Conservation (phyloP, 148 eudicot species). For the Polygonum maritimum region DNA sequence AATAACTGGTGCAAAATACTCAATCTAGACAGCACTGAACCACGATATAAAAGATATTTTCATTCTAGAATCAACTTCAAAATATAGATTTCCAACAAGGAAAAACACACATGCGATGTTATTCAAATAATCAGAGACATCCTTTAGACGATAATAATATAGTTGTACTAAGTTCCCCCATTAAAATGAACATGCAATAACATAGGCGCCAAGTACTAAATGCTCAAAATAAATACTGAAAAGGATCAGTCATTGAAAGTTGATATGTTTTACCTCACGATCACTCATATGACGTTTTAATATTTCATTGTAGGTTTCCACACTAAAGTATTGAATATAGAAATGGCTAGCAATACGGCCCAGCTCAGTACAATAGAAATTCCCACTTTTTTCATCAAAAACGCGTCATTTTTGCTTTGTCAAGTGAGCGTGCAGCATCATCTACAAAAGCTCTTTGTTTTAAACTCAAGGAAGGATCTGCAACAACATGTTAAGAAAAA, state of each 20-base stretch:
- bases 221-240: neutral
- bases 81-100: neutral
- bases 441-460: slow-evolving; percentile 87
- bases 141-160: neutral
- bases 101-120: neutral
- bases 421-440: slow-evolving; percentile 97
- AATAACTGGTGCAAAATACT: neutral
- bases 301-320: slow-evolving; percentile 96
- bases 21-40: neutral
- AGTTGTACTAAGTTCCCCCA: too few relatives aligned
- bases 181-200: neutral
- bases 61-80: neutral
- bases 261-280: slow-evolving; percentile 28
- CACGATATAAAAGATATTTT: neutral
- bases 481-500: slow-evolving; percentile 51
- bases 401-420: slow-evolving; percentile 99
- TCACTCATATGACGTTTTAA: slow-evolving; percentile 94
- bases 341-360: slow-evolving; percentile 99
- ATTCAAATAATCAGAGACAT: neutral
- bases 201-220: neutral
- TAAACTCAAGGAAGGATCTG: slow-evolving; percentile 87
- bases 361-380: slow-evolving; percentile 96
- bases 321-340: slow-evolving; percentile 95
- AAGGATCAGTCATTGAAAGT: neutral
- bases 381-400: slow-evolving; percentile 99